Percentiles rank a stretch among this genome's conserved stretches.
phyloP scores from a whole-genome alignment of 108 stramenopile genomes.

The Fistulifera solaris region DNA sequence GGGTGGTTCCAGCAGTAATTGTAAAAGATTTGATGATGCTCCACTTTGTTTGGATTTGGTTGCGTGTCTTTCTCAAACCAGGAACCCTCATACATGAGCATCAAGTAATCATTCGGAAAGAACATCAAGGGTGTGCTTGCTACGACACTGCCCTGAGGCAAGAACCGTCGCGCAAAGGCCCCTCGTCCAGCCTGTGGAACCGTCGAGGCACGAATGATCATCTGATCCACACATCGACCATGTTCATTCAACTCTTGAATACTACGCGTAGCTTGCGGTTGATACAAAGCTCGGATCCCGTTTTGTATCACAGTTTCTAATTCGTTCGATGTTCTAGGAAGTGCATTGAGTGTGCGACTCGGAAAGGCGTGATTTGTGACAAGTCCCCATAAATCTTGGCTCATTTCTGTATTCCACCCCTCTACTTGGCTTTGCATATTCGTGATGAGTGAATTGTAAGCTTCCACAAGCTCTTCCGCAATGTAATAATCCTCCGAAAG shows the following conservation, averaged over 20 bases:
- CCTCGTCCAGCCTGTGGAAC: slow-evolving; percentile 40
- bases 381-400: slow-evolving; percentile 15
- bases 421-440: neutral
- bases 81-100: slow-evolving; percentile 9
- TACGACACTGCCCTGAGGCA: slow-evolving; percentile 18
- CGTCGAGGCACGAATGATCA: slow-evolving; percentile 34
- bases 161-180: slow-evolving; percentile 34
- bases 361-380: slow-evolving; percentile 1
- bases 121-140: slow-evolving; percentile 27
- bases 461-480: slow-evolving; percentile 3
- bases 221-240: slow-evolving; percentile 50
- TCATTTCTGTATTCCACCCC: neutral
- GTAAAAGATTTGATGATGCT: slow-evolving; percentile 25
- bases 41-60: neutral
- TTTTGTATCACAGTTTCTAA: slow-evolving; percentile 11
- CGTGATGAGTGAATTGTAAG: neutral
- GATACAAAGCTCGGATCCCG: slow-evolving; percentile 21
- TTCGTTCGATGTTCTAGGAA: slow-evolving; percentile 10
- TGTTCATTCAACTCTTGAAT: slow-evolving; percentile 19
- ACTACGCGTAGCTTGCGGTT: slow-evolving; percentile 22
- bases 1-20: slow-evolving; percentile 51
- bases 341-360: slow-evolving; percentile 22
- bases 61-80: neutral
- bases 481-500: slow-evolving; percentile 8
- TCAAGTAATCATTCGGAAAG: slow-evolving; percentile 12